phyloP scores from a whole-genome alignment of 192 early-diverging fungal species.

The Entophlyctis helioformis region DNA sequence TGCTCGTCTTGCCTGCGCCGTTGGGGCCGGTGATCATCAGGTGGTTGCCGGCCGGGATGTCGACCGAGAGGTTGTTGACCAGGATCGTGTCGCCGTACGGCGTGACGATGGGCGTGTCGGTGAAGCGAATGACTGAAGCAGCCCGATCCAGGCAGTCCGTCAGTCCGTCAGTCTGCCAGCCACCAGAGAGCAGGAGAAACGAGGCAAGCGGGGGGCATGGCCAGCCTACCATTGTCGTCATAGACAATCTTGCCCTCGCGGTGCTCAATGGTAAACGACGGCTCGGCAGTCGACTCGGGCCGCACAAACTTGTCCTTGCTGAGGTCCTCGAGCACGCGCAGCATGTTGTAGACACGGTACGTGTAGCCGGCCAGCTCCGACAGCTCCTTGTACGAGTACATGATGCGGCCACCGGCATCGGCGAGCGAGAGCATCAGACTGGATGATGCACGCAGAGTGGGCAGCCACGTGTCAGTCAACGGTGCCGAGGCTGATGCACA shows the following conservation, averaged over 20 bases:
- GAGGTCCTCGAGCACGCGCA: constrained; percentile 83
- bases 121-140: constrained; percentile 59
- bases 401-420: constrained; percentile 85
- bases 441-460: no score
- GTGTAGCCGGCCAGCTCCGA: constrained; percentile 92
- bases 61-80: constrained; percentile 72
- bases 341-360: constrained; percentile 71
- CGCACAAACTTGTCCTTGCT: constrained; percentile 68
- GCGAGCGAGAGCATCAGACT: constrained; percentile 75
- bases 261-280: constrained; percentile 13
- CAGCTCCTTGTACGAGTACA: constrained; percentile 92
- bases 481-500: not conserved
- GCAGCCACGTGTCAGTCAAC: constrained; percentile 57
- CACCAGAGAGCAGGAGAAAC: no score
- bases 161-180: no score
- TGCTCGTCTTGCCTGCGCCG: constrained; percentile 77
- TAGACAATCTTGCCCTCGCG: constrained; percentile 7
- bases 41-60: constrained; percentile 82
- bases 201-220: no score
- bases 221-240: constrained; percentile 4
- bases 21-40: constrained; percentile 90
- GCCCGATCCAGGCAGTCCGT: not conserved
- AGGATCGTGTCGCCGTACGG: constrained; percentile 86
- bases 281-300: constrained; percentile 35
- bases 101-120: constrained; percentile 83